These are phyloP conservation scores for Kitagawia praeruptora DNA, from an alignment of 129 eudicot genomes.

Conservation along the genomic window DNA sequence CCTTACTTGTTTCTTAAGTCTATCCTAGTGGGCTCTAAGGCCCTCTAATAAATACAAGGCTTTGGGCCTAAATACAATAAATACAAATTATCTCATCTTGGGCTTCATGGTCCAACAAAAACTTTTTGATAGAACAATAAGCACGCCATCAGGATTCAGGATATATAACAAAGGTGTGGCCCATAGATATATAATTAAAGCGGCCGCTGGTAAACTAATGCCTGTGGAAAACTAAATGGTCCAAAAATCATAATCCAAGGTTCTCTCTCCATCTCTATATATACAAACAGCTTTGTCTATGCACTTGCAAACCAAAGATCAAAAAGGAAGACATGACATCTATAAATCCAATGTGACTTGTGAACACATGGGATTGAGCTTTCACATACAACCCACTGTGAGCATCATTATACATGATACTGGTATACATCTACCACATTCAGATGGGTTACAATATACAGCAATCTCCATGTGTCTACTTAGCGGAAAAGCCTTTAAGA, in stretches of 20 bases:
- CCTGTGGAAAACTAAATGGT: neutral
- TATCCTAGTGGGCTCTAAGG: too few relatives aligned
- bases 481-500: constrained; percentile 36
- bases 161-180: neutral
- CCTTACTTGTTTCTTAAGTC: too few relatives aligned
- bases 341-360: constrained; percentile 11
- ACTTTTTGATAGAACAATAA: too few relatives aligned
- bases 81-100: too few relatives aligned
- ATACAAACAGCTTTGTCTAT: constrained; percentile 20
- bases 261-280: constrained; percentile 12
- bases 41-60: too few relatives aligned
- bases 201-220: neutral
- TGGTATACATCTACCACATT: constrained; percentile 20
- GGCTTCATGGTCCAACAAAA: too few relatives aligned
- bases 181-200: neutral
- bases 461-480: constrained; percentile 18
- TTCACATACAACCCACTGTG: neutral
- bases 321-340: neutral
- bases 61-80: too few relatives aligned
- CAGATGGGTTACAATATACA: constrained; percentile 17
- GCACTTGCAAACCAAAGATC: constrained; percentile 8
- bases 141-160: too few relatives aligned
- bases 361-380: constrained; percentile 13
- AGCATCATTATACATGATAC: constrained; percentile 41
- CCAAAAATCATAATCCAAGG: neutral